These are phyloP conservation scores for Ophiostoma quercus DNA, from an alignment of 2,329 filamentous ascomycete genomes.

Conservation along the genomic window DNA sequence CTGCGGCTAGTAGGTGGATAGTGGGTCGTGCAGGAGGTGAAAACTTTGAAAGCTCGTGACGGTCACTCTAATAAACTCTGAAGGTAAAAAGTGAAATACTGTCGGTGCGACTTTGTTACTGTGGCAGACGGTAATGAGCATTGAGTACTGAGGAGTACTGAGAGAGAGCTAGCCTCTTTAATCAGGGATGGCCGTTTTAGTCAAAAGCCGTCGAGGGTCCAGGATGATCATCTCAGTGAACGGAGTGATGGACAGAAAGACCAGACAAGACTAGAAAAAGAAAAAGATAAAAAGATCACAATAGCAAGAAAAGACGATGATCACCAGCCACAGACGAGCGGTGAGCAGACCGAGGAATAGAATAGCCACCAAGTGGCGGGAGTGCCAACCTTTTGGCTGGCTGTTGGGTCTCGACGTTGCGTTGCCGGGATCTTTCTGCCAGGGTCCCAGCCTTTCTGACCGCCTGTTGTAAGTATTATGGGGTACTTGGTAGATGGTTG, in stretches of 20 bases:
- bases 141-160: too few species aligned
- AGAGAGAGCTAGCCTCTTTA: background rate
- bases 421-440: constrained; percentile 12
- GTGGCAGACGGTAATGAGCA: background rate
- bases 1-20: background rate
- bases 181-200: background rate
- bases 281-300: background rate
- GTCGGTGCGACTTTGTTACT: background rate
- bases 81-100: background rate
- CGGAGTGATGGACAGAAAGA: background rate
- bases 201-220: background rate
- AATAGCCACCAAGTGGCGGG: background rate
- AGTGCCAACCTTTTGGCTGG: background rate
- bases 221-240: background rate
- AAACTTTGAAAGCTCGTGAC: constrained; percentile 10
- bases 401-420: constrained; percentile 7
- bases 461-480: background rate
- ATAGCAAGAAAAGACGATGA: background rate
- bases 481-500: too few species aligned
- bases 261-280: background rate
- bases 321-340: constrained; percentile 10
- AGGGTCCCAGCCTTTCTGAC: constrained; percentile 11
- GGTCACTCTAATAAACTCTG: background rate
- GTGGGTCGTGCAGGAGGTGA: constrained; percentile 1
- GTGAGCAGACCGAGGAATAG: background rate